Conservation (phyloP, 2,329 filamentous ascomycete genomes). For the Fusarium subglutinans region DNA sequence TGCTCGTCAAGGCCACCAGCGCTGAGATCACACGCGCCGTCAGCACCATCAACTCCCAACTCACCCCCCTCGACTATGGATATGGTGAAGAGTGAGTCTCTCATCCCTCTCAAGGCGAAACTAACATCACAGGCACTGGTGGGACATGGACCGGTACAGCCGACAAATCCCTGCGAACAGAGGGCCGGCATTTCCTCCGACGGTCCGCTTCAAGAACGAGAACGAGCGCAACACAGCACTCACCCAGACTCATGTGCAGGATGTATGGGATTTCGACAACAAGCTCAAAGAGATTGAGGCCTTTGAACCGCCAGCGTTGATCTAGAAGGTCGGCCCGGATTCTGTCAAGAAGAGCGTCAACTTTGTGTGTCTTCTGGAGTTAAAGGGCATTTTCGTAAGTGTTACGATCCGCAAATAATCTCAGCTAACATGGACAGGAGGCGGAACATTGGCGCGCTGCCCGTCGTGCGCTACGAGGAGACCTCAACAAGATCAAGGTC, state of each 20-base stretch:
- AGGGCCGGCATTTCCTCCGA: fast-evolving
- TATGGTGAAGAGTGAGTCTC: not conserved
- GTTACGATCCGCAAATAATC: fast-evolving
- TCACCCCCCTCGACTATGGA: not conserved
- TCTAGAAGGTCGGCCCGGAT: not conserved
- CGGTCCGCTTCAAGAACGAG: not conserved
- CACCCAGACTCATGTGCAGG: conserved; percentile 1
- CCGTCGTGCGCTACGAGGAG: not conserved
- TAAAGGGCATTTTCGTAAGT: not conserved
- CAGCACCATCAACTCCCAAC: fast-evolving
- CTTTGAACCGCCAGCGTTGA: not conserved
- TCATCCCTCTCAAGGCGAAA: fast-evolving
- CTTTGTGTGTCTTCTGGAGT: not conserved
- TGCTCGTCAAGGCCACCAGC: not conserved
- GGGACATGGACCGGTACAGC: not conserved
- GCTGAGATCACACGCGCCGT: fast-evolving
- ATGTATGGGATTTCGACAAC: not conserved
- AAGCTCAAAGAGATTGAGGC: not conserved
- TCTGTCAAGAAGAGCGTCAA: fast-evolving
- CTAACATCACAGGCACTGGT: not conserved
- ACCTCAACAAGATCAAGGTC: not conserved
- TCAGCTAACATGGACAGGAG: not conserved
- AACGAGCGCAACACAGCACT: conserved; percentile 3
- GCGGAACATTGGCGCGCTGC: not conserved
- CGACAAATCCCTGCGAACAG: not conserved